phyloP scores from a whole-genome alignment of 306 rosid genomes.

The Fragaria nilgerrensis region DNA sequence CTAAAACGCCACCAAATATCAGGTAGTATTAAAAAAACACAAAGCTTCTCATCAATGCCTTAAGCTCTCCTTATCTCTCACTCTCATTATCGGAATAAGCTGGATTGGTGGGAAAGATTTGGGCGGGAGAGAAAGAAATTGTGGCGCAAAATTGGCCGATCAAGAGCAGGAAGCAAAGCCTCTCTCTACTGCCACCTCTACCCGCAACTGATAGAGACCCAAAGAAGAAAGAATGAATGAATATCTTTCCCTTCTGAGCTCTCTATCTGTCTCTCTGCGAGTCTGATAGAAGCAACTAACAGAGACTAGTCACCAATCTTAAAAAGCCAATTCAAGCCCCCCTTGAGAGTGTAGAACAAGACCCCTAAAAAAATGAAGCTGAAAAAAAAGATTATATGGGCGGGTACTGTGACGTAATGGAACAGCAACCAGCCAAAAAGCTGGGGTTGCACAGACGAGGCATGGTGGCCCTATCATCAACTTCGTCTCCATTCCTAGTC shows the following conservation, averaged over 20 bases:
- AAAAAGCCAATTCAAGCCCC: constrained; percentile 37
- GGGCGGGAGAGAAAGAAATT: constrained; percentile 35
- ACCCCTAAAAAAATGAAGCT: not conserved
- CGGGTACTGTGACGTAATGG: constrained; percentile 58
- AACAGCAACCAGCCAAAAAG: constrained; percentile 52
- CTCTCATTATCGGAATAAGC: constrained; percentile 38
- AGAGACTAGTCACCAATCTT: constrained; percentile 40
- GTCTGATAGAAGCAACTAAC: constrained; percentile 10
- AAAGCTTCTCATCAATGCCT: constrained; percentile 19
- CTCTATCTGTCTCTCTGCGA: constrained; percentile 30
- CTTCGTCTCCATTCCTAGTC: constrained; percentile 38
- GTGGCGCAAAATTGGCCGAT: constrained; percentile 37
- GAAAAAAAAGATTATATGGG: constrained; percentile 19
- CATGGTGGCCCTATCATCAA: constrained; percentile 38
- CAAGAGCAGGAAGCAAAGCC: constrained; percentile 27
- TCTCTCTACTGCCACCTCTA: constrained; percentile 40
- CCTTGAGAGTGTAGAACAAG: constrained; percentile 26
- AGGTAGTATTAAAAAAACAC: not conserved
- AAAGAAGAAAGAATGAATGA: not conserved
- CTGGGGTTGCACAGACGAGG: constrained; percentile 27
- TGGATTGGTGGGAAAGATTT: constrained; percentile 66
- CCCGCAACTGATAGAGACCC: constrained; percentile 67
- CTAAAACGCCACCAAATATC: constrained; percentile 25
- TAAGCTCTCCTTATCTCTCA: constrained; percentile 29
- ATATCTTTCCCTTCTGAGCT: not conserved